These are phyloP conservation scores for Neurospora sp. DNA, from an alignment of 495 filamentous ascomycete species.

Conservation along the genomic window DNA sequence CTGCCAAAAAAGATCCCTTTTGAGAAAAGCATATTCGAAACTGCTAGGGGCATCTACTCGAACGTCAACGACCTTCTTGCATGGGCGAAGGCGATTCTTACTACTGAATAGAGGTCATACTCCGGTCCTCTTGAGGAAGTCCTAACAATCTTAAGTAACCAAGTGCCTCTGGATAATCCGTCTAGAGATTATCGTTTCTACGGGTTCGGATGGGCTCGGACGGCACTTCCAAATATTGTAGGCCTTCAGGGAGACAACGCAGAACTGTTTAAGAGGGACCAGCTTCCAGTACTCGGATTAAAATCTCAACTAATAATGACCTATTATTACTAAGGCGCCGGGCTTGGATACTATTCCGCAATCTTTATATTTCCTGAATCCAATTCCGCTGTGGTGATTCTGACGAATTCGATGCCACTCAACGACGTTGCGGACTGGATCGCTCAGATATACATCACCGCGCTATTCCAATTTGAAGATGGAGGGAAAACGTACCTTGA, in stretches of 20 bases:
- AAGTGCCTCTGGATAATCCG: not conserved
- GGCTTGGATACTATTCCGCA: conserved; percentile 8
- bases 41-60: conserved; percentile 8
- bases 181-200: conserved; percentile 2
- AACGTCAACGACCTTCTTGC: conserved; percentile 4
- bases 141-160: conserved; percentile 2
- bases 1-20: conserved; percentile 7
- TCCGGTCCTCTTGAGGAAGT: conserved; percentile 1
- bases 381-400: conserved; percentile 15
- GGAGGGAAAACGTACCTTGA: not conserved
- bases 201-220: conserved; percentile 8
- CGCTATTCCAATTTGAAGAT: conserved; percentile 6
- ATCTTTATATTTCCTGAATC: conserved; percentile 20
- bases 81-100: conserved; percentile 1
- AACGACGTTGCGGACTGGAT: conserved; percentile 23
- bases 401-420: conserved; percentile 16
- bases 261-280: not conserved
- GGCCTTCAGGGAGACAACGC: conserved; percentile 11
- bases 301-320: conserved; percentile 6
- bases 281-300: conserved; percentile 8
- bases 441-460: conserved; percentile 12
- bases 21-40: conserved; percentile 9
- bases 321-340: conserved; percentile 18
- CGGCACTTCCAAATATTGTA: conserved; percentile 5
- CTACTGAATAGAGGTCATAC: not conserved